Conservation (phyloP, 2,329 filamentous ascomycete genomes). For the Paraconiothyrium sp. region DNA sequence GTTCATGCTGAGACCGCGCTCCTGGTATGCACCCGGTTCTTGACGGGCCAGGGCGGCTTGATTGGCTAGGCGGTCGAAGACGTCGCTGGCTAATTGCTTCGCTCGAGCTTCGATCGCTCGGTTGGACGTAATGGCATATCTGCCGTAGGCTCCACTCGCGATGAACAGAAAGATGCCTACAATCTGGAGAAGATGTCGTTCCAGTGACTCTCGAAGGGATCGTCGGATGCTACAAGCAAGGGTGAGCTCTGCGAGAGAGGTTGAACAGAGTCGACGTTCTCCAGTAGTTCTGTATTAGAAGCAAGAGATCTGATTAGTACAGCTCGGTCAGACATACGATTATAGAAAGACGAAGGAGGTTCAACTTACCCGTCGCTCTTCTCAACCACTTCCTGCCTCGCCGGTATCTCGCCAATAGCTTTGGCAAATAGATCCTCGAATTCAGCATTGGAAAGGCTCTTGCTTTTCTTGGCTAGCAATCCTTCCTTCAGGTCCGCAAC, state of each 20-base stretch:
- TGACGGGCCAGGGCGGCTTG: constrained; percentile 83
- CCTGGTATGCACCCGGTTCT: constrained; percentile 69
- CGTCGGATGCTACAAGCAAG: constrained; percentile 82
- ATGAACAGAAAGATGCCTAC: constrained; percentile 64
- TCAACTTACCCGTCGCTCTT: constrained; percentile 66
- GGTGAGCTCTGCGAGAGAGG: constrained; percentile 90
- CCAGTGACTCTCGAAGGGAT: constrained; percentile 81
- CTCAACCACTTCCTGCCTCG: constrained; percentile 68
- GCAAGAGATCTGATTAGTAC: constrained; percentile 87
- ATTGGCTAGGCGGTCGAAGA: constrained; percentile 80
- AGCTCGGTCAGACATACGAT: constrained; percentile 41
- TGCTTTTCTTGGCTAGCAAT: constrained; percentile 78
- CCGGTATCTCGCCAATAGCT: constrained; percentile 76
- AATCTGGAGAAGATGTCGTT: constrained; percentile 88
- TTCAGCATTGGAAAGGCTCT: constrained; percentile 84
- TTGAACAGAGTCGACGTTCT: constrained; percentile 76
- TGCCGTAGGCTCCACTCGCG: constrained; percentile 64
- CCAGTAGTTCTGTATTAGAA: constrained; percentile 76
- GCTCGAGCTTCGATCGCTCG: constrained; percentile 75
- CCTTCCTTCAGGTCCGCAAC: constrained; percentile 78
- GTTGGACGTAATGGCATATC: constrained; percentile 69
- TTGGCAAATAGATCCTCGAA: constrained; percentile 88
- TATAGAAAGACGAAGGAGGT: constrained; percentile 29
- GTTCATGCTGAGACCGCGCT: constrained; percentile 84
- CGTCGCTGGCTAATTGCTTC: constrained; percentile 84